Evolutionary conservation across 169 alveolate genomes (phyloP).

Genomic region (Besnoitia besnoiti): DNA sequence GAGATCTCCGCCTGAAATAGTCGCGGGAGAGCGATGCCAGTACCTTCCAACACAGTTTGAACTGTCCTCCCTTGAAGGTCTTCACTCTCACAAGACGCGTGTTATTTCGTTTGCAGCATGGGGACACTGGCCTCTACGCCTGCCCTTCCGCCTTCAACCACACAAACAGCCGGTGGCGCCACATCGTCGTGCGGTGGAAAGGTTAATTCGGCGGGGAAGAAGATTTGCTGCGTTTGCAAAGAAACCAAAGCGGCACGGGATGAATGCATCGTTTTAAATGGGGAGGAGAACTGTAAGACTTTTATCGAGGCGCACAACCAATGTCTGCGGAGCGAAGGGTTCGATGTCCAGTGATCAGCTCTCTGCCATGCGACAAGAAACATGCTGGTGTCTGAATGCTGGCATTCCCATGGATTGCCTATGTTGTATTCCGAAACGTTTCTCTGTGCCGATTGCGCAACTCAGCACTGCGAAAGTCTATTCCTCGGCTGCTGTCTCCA

Average conservation of each 20-base stretch:
- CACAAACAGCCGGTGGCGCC: not conserved
- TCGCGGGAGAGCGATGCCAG: no score
- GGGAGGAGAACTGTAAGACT: slow-evolving; percentile 73
- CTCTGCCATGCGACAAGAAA: no score
- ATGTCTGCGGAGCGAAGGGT: slow-evolving; percentile 73
- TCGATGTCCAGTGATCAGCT: slow-evolving; percentile 53
- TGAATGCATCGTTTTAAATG: slow-evolving; percentile 74
- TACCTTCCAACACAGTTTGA: no score
- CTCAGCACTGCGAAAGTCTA: no score
- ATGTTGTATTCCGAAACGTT: no score
- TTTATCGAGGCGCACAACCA: slow-evolving; percentile 76
- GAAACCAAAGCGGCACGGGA: slow-evolving; percentile 72
- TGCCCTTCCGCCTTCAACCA: not conserved
- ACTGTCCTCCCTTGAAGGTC: not conserved
- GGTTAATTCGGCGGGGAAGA: slow-evolving; percentile 58
- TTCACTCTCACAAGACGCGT: not conserved
- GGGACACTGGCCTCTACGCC: not conserved
- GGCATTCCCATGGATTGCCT: no score
- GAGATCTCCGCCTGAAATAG: no score
- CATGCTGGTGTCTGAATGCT: no score
- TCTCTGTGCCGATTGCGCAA: no score
- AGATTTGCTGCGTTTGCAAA: slow-evolving; percentile 70
- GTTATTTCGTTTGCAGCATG: not conserved
- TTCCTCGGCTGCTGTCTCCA: no score
- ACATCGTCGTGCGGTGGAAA: not conserved